phyloP scores from a whole-genome alignment of 2,329 filamentous ascomycete species.

The Cordyceps pruinosa region DNA sequence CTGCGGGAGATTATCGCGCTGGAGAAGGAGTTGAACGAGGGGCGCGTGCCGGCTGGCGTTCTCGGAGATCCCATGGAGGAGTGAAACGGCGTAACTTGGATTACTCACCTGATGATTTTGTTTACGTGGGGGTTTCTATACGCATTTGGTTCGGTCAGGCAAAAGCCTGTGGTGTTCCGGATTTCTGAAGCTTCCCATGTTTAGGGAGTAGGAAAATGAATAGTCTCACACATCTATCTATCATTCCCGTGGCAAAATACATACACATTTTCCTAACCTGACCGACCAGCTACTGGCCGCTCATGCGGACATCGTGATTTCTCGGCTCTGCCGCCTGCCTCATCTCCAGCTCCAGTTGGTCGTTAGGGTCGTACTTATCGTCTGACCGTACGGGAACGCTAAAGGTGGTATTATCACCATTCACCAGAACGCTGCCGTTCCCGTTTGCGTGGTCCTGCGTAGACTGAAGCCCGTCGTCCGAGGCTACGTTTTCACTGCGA shows the following conservation, averaged over 20 bases:
- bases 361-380: constrained; percentile 38
- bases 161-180: constrained; percentile 7
- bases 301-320: constrained; percentile 54
- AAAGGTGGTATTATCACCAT: constrained; percentile 21
- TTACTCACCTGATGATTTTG: constrained; percentile 3
- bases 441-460: constrained; percentile 17
- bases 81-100: constrained; percentile 26
- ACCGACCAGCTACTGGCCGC: not conserved
- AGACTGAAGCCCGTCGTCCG: constrained; percentile 19
- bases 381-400: constrained; percentile 19
- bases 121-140: not conserved
- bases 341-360: constrained; percentile 50
- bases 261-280: not conserved
- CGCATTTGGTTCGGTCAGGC: constrained; percentile 5
- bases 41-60: constrained; percentile 68
- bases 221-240: not conserved
- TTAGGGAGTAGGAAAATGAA: not conserved
- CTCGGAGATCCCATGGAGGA: constrained; percentile 55
- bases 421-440: constrained; percentile 24
- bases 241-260: not conserved
- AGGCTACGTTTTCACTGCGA: constrained; percentile 32
- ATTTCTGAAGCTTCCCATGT: constrained; percentile 8
- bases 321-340: constrained; percentile 35
- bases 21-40: constrained; percentile 89
- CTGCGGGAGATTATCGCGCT: constrained; percentile 82